Conservation (phyloP, 306 rosid species). For the Cucurbita moschata region DNA sequence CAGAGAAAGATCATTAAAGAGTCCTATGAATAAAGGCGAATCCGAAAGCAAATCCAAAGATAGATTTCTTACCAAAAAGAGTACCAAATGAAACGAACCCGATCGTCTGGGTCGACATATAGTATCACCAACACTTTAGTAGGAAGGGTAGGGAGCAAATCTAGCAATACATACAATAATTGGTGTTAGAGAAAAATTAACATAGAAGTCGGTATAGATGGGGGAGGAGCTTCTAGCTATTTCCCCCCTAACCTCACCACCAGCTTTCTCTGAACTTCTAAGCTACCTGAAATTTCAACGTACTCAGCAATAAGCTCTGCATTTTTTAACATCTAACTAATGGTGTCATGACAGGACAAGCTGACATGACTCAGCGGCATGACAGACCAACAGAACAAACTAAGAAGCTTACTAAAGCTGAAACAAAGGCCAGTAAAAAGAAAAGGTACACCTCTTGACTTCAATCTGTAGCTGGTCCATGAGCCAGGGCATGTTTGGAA, state of each 20-base stretch:
- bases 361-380: background rate
- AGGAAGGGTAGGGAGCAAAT: background rate
- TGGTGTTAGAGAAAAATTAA: background rate
- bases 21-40: background rate
- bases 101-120: background rate
- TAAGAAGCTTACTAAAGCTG: background rate
- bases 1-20: background rate
- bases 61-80: background rate
- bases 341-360: background rate
- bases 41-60: background rate
- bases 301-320: background rate
- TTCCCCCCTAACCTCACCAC: background rate
- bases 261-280: background rate
- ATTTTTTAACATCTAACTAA: background rate
- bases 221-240: background rate
- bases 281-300: background rate
- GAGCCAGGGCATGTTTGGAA: background rate
- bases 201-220: background rate
- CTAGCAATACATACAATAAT: background rate
- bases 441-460: background rate
- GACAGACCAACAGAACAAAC: background rate
- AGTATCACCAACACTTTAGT: background rate
- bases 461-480: background rate
- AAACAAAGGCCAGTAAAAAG: background rate
- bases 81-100: background rate